Evolutionary conservation across 2,329 filamentous ascomycete species (phyloP), one percentile per base, ranked within the genome.

Genomic region (Hypocreales sp.): DNA sequence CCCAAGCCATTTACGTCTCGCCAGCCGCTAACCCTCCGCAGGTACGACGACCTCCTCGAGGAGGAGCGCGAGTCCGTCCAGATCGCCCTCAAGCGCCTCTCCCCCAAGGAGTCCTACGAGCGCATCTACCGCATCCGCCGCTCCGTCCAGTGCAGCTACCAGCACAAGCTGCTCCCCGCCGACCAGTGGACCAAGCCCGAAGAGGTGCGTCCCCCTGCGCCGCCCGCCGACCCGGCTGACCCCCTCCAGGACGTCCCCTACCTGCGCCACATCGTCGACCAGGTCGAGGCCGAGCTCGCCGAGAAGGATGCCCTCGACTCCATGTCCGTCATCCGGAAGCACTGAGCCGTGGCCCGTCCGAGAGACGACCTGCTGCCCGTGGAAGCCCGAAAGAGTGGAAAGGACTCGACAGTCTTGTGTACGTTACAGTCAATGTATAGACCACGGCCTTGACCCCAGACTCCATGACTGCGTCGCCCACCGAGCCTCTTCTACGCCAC

Each of bases 71-170:
- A 90, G 46, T 61, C 67, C 32, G 83, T 93, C 47, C 78, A 90
- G 58, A 70, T 77, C 44, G 90, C 90, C 37, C 71, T 98, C 49
- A 80, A 81, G 70, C 83, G 90, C 54, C 79, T 98, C 36, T 72
- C 80, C 32, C 70, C 82, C 47, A 82, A 92, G 67, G 82, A 90
- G 54, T 70, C 77, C 47, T 95, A 95, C 64, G 90, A 98, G 65
- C 87, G 90, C 55, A 74, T 95, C 55, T 98, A 84, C 77, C 86
- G 90, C 51, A 73, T 98, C 58, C 82, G 90, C 63, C 77, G 90
- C 60, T 87, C 90, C 47, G 76, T 92, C 61, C 90, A 98, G 62
- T 63, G 60, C 55, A 70, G 64, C 45, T 55, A 71, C 48, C 54
- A 63, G 46, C 72, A 76, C 55, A 72, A 73, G 60, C 57, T 76